Evolutionary conservation across 306 rosid species (phyloP).

Genomic region (Neltuma alba): DNA sequence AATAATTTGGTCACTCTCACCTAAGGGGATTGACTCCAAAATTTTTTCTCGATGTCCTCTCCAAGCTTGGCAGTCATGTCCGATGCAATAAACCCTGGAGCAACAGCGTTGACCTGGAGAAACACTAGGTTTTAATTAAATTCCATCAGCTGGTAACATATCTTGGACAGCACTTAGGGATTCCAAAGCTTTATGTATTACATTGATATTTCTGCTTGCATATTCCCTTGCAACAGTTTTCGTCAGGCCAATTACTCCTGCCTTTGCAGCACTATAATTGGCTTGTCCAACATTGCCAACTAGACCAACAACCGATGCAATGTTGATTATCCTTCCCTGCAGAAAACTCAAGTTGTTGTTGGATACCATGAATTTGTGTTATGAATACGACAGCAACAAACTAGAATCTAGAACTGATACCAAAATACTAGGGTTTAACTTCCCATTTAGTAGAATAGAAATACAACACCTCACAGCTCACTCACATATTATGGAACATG

Average conservation of each 20-base stretch:
- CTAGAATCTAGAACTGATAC: not conserved
- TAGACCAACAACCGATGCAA: constrained; percentile 93
- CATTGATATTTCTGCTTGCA: constrained; percentile 88
- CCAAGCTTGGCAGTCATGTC: constrained; percentile 97
- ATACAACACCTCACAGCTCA: not conserved
- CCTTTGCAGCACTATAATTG: constrained; percentile 98
- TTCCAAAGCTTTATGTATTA: constrained; percentile 33
- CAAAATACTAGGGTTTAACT: not conserved
- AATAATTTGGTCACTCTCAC: constrained; percentile 45
- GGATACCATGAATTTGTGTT: constrained; percentile 1
- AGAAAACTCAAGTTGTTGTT: constrained; percentile 29
- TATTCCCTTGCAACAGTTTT: constrained; percentile 91
- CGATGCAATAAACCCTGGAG: constrained; percentile 96
- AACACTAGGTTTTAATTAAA: constrained; percentile 22
- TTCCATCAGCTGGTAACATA: constrained; percentile 22
- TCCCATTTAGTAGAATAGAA: not conserved
- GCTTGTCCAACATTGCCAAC: constrained; percentile 96
- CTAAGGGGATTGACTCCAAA: constrained; percentile 81
- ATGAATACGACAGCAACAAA: constrained; percentile 16
- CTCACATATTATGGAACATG: not conserved
- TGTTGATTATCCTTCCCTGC: constrained; percentile 96
- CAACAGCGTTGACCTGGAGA: constrained; percentile 91
- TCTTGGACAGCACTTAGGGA: constrained; percentile 20
- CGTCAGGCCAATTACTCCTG: constrained; percentile 96
- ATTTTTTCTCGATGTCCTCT: constrained; percentile 80